phyloP scores from a whole-genome alignment of 805 yeast genomes.

The Monosporozyma solicola region DNA sequence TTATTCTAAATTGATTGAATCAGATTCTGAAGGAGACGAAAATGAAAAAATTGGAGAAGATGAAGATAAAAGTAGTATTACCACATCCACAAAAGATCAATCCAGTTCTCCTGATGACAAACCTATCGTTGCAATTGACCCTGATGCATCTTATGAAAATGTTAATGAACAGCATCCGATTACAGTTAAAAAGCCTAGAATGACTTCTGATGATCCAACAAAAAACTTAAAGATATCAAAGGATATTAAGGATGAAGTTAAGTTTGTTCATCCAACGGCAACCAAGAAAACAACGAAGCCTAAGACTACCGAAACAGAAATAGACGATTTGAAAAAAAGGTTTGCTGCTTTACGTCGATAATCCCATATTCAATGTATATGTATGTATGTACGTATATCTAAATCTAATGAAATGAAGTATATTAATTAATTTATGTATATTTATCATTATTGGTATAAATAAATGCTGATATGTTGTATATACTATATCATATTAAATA shows the following conservation, averaged over 20 bases:
- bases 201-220: slow-evolving; percentile 34
- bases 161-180: slow-evolving; percentile 33
- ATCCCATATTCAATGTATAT: neutral
- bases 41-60: slow-evolving; percentile 18
- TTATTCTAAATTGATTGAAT: slow-evolving; percentile 43
- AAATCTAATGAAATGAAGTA: neutral
- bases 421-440: neutral
- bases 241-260: slow-evolving; percentile 33
- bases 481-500: neutral
- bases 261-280: slow-evolving; percentile 13
- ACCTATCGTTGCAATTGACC: slow-evolving; percentile 33
- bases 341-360: slow-evolving; percentile 65
- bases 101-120: slow-evolving; percentile 22
- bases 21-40: slow-evolving; percentile 19
- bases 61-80: slow-evolving; percentile 2
- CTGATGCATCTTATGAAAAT: slow-evolving; percentile 27
- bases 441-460: neutral
- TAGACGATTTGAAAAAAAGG: slow-evolving; percentile 42
- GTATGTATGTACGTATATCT: neutral
- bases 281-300: slow-evolving; percentile 7
- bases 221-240: slow-evolving; percentile 35
- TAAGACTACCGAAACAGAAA: slow-evolving; percentile 13
- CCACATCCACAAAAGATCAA: slow-evolving; percentile 30
- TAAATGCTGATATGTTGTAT: neutral
- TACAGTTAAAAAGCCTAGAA: slow-evolving; percentile 35